Evolutionary conservation across 768 basidiomycete species (phyloP), one percentile per base, ranked within the genome.

Genomic region (Scleroderma bovista): DNA sequence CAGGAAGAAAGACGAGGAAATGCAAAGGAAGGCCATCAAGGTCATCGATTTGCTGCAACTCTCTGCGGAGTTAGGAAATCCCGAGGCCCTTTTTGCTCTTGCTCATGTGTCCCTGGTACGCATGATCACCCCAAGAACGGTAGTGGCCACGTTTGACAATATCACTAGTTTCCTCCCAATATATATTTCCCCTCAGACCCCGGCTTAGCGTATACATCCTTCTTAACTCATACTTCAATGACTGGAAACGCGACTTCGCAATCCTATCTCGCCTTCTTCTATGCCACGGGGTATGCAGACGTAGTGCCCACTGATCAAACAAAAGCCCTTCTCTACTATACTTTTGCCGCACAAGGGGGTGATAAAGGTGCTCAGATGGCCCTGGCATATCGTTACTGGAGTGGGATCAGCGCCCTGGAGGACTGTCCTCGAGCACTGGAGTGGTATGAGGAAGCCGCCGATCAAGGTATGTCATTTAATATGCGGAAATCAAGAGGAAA

Each of bases 351-450:
- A 1, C 83, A 93, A 45, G 86, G 87, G 2, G 90, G 87, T 0
- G 80, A 93, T 68, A 83, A 84, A 57, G 86, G 88, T 6, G 88
- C 95, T 0, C 85, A 93, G 64, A 93, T 95, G 90, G 83, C 92
- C 2, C 74, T 98, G 29, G 96, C 85, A 0, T 98, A 95, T 67
- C 81, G 93, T 23, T 85, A 94, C 61, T 98, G 93, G 94, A 85
- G 88, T 34, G 96, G 96, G 1, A 96, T 99, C 50, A 90, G 94
- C 11, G 86, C 92, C 1, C 71, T 81, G 46, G 93, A 97, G 64
- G 83, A 84, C 57, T 98, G 96, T 67, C 75, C 83, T 59, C 73
- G 79, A 11, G 90, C 96, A 13, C 70, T 92, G 47, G 78, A 80
- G 23, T 97, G 91, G 87, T 99, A 98, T 64, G 88, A 93, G 61